These are phyloP conservation scores for Cladosporium sp. DNA, from an alignment of 2,329 filamentous ascomycete species.

Conservation along the genomic window DNA sequence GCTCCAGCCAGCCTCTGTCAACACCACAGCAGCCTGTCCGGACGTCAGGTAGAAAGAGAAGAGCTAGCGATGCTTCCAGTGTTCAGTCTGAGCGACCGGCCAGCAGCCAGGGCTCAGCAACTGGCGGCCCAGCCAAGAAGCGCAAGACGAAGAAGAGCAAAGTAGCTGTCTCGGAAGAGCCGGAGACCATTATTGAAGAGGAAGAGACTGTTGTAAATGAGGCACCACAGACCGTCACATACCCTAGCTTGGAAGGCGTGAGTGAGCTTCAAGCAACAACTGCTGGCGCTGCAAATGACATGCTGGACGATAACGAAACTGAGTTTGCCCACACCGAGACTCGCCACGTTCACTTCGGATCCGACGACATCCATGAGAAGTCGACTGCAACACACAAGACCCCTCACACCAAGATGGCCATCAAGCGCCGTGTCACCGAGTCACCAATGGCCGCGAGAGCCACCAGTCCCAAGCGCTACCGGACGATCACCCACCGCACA, in stretches of 20 bases:
- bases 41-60: slow-evolving; percentile 22
- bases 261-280: slow-evolving; percentile 11
- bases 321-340: slow-evolving; percentile 16
- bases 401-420: slow-evolving; percentile 26
- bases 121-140: slow-evolving; percentile 21
- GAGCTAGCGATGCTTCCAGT: slow-evolving; percentile 25
- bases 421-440: slow-evolving; percentile 29
- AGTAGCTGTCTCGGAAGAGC: slow-evolving; percentile 20
- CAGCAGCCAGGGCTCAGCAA: slow-evolving; percentile 18
- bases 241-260: slow-evolving; percentile 9
- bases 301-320: slow-evolving; percentile 14
- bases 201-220: slow-evolving; percentile 16
- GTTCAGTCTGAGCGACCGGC: slow-evolving; percentile 20
- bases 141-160: slow-evolving; percentile 19
- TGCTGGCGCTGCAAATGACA: slow-evolving; percentile 16
- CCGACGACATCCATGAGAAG: slow-evolving; percentile 17
- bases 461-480: slow-evolving; percentile 17
- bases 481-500: slow-evolving; percentile 25
- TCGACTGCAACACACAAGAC: slow-evolving; percentile 30
- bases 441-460: slow-evolving; percentile 20
- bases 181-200: slow-evolving; percentile 26
- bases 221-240: slow-evolving; percentile 1
- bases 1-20: slow-evolving; percentile 17
- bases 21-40: slow-evolving; percentile 18
- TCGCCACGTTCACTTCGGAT: slow-evolving; percentile 29